A percentile compares a stretch with the other conserved stretches of the same genome.
Evolutionary conservation across 1,284 basidiomycete species (phyloP).

Genomic region (Abortiporus biennis): DNA sequence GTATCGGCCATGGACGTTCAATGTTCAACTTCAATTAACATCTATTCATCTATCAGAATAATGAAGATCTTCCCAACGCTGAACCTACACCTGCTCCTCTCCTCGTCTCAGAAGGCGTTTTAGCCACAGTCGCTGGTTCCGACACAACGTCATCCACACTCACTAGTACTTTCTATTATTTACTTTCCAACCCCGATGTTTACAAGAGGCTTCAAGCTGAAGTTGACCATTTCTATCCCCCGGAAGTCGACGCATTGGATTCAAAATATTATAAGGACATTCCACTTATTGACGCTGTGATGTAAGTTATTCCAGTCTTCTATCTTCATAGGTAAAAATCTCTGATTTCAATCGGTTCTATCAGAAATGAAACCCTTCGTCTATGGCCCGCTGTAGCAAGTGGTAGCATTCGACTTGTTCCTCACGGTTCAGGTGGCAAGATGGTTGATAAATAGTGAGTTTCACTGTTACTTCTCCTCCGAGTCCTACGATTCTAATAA

Average conservation of each 20-base stretch:
- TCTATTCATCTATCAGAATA: constrained; percentile 22
- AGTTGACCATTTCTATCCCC: constrained; percentile 24
- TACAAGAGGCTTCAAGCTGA: constrained; percentile 30
- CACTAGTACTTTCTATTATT: constrained; percentile 28
- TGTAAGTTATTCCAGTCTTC: constrained; percentile 22
- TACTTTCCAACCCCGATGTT: constrained; percentile 25
- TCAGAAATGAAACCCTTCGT: constrained; percentile 32
- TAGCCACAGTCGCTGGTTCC: constrained; percentile 30
- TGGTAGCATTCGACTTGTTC: constrained; percentile 17
- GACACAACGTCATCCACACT: constrained; percentile 34
- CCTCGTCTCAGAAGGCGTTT: constrained; percentile 13
- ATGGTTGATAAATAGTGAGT: constrained; percentile 17
- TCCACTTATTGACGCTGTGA: constrained; percentile 29
- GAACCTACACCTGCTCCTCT: constrained; percentile 12
- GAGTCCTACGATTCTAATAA: neutral
- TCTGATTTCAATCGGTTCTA: neutral
- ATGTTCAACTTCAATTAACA: neutral
- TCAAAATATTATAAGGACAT: constrained; percentile 22
- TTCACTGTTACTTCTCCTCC: neutral
- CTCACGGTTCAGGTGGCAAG: constrained; percentile 13
- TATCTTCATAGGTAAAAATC: neutral
- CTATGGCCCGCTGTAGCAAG: constrained; percentile 21
- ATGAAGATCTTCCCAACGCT: constrained; percentile 27
- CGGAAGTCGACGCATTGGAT: constrained; percentile 24
- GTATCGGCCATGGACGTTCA: no score